Conservation (phyloP, 2,329 filamentous ascomycete species). For the Nemania sp. region DNA sequence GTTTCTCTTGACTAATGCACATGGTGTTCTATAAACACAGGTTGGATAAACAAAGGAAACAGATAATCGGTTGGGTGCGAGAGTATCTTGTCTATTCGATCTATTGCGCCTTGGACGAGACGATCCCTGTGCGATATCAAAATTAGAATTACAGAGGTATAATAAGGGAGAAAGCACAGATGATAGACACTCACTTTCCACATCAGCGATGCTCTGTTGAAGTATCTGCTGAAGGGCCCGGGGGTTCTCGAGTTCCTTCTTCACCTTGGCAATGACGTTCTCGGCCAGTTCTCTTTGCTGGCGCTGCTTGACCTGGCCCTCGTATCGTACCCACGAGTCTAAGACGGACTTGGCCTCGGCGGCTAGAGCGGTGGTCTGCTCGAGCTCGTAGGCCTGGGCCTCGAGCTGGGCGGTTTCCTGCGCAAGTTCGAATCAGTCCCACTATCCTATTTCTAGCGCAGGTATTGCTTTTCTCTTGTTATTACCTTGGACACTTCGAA, state of each 20-base stretch:
- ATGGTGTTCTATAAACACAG: conserved; percentile 60
- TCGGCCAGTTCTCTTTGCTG: conserved; percentile 96
- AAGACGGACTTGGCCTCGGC: conserved; percentile 93
- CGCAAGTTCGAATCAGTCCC: conserved; percentile 25
- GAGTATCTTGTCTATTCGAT: conserved; percentile 43
- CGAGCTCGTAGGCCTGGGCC: conserved; percentile 93
- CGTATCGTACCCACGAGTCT: conserved; percentile 98
- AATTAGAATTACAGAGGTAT: conserved; percentile 40
- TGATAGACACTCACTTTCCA: conserved; percentile 73
- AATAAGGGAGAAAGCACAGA: too few species aligned
- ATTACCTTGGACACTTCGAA: conserved; percentile 97
- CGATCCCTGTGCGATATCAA: conserved; percentile 62
- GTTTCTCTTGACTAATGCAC: conserved; percentile 60
- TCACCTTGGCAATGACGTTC: conserved; percentile 92
- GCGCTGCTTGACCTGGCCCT: conserved; percentile 97
- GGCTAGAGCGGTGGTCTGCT: conserved; percentile 92
- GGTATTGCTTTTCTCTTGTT: background rate
- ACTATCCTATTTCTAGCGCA: background rate
- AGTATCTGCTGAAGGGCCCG: conserved; percentile 97
- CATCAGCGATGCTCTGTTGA: conserved; percentile 91
- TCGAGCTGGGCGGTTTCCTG: conserved; percentile 97
- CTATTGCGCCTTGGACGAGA: conserved; percentile 67
- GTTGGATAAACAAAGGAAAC: conserved; percentile 56
- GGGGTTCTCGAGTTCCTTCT: conserved; percentile 98
- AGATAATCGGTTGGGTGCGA: conserved; percentile 36